Conservation (phyloP, 169 alveolate genomes). For the Plasmodium cynomolgi region DNA sequence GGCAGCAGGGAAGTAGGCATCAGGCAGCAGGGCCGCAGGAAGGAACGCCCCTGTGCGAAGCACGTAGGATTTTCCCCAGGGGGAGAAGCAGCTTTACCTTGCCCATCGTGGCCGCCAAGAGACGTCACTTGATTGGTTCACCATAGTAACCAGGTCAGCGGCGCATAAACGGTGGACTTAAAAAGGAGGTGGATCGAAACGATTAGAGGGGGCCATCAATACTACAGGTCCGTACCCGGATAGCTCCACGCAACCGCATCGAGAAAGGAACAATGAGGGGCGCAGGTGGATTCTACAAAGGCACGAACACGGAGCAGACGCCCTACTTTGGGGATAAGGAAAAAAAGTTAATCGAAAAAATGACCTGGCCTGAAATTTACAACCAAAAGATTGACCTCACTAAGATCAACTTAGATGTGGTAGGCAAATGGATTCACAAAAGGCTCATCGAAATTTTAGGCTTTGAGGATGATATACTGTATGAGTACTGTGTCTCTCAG, state of each 20-base stretch:
- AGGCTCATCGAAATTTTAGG: slow-evolving; percentile 86
- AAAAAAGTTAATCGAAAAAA: slow-evolving; percentile 81
- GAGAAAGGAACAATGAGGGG: background rate
- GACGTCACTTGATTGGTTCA: background rate
- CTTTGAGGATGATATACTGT: slow-evolving; percentile 84
- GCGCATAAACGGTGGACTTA: background rate
- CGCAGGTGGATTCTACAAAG: slow-evolving; percentile 70
- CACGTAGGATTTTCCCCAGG: background rate
- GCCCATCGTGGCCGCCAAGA: background rate
- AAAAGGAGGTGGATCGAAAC: background rate
- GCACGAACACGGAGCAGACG: slow-evolving; percentile 79
- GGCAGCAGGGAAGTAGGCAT: too few species aligned
- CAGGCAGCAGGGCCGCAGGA: too few species aligned
- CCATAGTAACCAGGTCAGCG: background rate
- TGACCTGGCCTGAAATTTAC: slow-evolving; percentile 83
- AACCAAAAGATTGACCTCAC: slow-evolving; percentile 79
- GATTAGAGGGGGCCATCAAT: background rate
- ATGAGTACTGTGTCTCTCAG: slow-evolving; percentile 83
- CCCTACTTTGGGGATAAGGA: slow-evolving; percentile 85
- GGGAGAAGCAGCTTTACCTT: background rate
- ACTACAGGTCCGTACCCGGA: background rate
- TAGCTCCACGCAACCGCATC: background rate
- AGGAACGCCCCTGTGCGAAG: background rate
- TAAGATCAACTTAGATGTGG: slow-evolving; percentile 80
- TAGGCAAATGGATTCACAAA: slow-evolving; percentile 82